Conservation (phyloP, 1,139 yeast genomes). For the Lodderomyces parapsilosis region DNA sequence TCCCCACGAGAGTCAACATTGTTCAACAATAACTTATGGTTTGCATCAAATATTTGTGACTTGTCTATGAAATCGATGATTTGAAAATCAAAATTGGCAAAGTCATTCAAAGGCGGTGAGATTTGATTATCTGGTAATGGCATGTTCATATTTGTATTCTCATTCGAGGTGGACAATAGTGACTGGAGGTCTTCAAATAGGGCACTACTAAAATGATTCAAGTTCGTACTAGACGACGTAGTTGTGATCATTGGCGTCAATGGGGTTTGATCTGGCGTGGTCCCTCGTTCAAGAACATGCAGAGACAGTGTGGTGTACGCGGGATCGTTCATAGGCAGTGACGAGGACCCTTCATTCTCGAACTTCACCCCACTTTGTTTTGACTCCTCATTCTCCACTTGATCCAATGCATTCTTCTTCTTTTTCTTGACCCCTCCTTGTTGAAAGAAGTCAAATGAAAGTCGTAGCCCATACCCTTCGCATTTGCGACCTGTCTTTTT, state of each 20-base stretch:
- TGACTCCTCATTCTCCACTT: neutral
- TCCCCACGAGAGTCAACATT: constrained; percentile 4
- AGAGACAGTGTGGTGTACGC: neutral
- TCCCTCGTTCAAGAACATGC: too few relatives aligned
- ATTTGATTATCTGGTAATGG: neutral
- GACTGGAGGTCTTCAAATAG: constrained; percentile 22
- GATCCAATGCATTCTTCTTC: constrained; percentile 4
- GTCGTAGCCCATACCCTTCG: constrained; percentile 48
- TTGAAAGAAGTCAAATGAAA: constrained; percentile 50
- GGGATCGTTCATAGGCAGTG: neutral
- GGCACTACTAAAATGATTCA: constrained; percentile 13
- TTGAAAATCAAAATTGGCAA: constrained; percentile 14
- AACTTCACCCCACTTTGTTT: neutral
- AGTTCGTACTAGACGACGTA: constrained; percentile 5
- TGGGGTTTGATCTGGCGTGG: too few relatives aligned
- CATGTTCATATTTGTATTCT: neutral
- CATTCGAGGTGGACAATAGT: constrained; percentile 15
- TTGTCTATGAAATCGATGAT: constrained; percentile 17
- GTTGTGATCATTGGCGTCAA: neutral
- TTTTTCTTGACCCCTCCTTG: constrained; percentile 15
- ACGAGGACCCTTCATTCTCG: neutral
- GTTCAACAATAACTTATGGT: constrained; percentile 8
- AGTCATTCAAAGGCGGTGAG: neutral
- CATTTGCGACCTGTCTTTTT: constrained; percentile 41
- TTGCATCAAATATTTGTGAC: constrained; percentile 9